Conservation (phyloP, 1,139 yeast species). For the Pneumocystis sp. region DNA sequence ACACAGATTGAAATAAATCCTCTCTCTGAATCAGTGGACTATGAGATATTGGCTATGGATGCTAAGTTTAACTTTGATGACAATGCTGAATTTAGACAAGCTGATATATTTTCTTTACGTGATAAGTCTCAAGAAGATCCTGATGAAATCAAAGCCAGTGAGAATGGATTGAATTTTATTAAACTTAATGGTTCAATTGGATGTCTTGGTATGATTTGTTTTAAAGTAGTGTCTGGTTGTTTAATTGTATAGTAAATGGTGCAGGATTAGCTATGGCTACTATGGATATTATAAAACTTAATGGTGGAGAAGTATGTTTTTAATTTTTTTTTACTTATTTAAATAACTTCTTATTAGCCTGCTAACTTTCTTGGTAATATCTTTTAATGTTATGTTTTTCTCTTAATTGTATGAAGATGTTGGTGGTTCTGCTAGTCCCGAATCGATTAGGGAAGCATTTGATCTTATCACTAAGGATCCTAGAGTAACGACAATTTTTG, state of each 20-base stretch:
- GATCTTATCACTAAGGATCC: constrained; percentile 79
- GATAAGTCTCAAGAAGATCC: constrained; percentile 97
- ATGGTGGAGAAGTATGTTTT: constrained; percentile 63
- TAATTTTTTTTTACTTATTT: not conserved
- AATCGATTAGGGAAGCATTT: constrained; percentile 94
- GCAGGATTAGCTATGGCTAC: constrained; percentile 99
- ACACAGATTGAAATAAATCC: constrained; percentile 99
- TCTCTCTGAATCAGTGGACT: constrained; percentile 80
- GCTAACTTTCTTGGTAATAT: constrained; percentile 63
- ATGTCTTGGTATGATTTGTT: constrained; percentile 36
- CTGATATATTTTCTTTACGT: constrained; percentile 92
- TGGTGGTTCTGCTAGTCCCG: constrained; percentile 99
- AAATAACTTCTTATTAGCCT: constrained; percentile 30
- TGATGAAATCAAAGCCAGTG: constrained; percentile 83
- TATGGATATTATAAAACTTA: constrained; percentile 95
- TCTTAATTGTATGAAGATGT: constrained; percentile 40
- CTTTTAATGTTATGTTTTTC: not conserved
- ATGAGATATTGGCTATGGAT: constrained; percentile 92
- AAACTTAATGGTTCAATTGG: constrained; percentile 98
- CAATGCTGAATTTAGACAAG: constrained; percentile 87
- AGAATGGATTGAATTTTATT: constrained; percentile 86
- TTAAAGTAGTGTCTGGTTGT: not conserved
- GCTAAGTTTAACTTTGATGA: constrained; percentile 98
- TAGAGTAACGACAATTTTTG: constrained; percentile 88
- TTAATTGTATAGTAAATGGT: constrained; percentile 54